Base-by-base conservation (phyloP, 352 stramenopile genomes). In the Thraustotheca clavata region DNA sequence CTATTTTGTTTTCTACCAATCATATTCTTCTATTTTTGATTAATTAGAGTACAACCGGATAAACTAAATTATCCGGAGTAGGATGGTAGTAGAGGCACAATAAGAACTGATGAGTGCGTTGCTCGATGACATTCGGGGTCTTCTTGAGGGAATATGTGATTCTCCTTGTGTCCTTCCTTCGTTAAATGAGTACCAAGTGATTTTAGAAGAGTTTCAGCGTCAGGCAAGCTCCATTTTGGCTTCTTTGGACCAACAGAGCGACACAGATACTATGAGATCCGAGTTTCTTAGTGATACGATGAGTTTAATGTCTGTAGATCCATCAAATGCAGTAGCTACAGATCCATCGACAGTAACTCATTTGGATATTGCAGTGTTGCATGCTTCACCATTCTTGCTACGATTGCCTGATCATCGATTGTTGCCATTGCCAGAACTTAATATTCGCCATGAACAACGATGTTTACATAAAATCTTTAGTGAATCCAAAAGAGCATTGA, bases 311-410 rank as follows among this genome's bases (percentile, higher is more conserved):
- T 54, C 36, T 9, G 6, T 54, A 3, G 35, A 54, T 31, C 35
- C 20, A 22, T 20, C 18, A n/a, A 27, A n/a, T n/a, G n/a, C 27
- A 14, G 43, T 31, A 9, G 0, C 6, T 5, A 24, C 16, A 1
- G 57, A 65, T 11, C 9, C 46, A 24, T 9, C 41, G 33, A 2
- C 47, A 60, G 88, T 87, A 71, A 91, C 83, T 50, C 87, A 82
- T 76, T 75, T 91, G 38, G 83, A 91, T 47, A 73, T 91, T 33
- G 83, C 80, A 26, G 76, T 84, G 67, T 74, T 91, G 12, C 87
- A 89, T 40, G 76, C 83, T 33, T 71, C 86, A 38, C 83, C 83
- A 57, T 91, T 91, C 49, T 77, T 91, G 3, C 72, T 81, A 47
- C 49, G 88, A 3, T 72, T 81, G 43, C 49, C 63, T 68, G 75